Evolutionary conservation across 257 asterid species (phyloP).

Genomic region (Fraxinus excelsior): DNA sequence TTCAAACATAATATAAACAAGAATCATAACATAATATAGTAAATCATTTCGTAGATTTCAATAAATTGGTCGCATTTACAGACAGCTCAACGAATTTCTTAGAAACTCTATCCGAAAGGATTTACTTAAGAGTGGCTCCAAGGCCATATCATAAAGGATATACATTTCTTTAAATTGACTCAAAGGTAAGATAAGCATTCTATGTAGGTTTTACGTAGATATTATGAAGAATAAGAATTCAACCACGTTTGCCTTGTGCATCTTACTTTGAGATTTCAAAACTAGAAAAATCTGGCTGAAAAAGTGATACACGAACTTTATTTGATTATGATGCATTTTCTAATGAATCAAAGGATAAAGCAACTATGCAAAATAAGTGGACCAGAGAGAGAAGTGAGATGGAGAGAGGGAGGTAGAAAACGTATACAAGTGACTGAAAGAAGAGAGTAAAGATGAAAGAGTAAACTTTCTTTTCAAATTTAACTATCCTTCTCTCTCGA

Average conservation of each 20-base stretch:
- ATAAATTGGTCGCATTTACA: not conserved
- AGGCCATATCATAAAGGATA: not conserved
- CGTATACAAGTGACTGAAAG: not conserved
- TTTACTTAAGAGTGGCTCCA: not conserved
- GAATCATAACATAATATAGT: not conserved
- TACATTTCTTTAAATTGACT: not conserved
- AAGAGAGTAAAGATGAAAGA: not conserved
- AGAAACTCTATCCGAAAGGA: not conserved
- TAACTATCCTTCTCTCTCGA: not conserved
- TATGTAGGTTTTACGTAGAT: not conserved
- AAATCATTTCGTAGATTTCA: not conserved
- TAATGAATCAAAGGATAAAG: not conserved
- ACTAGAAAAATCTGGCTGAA: not conserved
- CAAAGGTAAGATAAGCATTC: not conserved
- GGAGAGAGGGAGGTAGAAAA: not conserved
- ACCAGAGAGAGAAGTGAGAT: not conserved
- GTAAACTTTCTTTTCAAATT: not conserved
- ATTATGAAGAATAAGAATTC: not conserved
- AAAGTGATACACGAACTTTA: not conserved
- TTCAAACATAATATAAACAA: not conserved
- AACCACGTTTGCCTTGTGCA: not conserved
- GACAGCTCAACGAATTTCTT: not conserved
- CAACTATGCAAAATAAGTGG: not conserved
- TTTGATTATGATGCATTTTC: not conserved
- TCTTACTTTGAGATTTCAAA: not conserved